Evolutionary conservation across 1,284 basidiomycete genomes (phyloP), one percentile per base, ranked within the genome.

Genomic region (Trametes hirsuta): DNA sequence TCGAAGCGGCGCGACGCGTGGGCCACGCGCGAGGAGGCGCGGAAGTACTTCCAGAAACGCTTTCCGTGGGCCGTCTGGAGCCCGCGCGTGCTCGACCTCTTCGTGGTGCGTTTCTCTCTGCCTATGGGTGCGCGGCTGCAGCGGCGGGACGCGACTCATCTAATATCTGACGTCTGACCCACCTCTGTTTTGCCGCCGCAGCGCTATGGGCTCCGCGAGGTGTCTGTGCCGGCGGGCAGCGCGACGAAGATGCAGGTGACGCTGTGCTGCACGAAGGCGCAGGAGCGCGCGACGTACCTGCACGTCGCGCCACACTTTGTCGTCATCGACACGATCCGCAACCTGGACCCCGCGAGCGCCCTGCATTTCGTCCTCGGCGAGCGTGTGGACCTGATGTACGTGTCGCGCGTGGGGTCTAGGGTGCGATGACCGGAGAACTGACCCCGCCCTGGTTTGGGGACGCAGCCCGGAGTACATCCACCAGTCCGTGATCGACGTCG

Each of bases 61-160:
- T 46, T 60, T 18, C 65, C 62, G 18, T 66, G 62, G 62, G 51
- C 49, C 52, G 40, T 55, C 15, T 66, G 65, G 65, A 48, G 64
- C 49, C 35, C 57, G 10, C 53, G 62, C 11, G 53, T 60, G 24
- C 52, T 59, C 34, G 53, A 58, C 12, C 48, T 62, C 15, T 59
- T 59, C 44, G 48, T 59, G n/a, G 65, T 66, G 41, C 49, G 37
- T 25, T 14, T 18, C 22, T 3, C 47, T 25, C 24, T 18, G 25
- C 3, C 21, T 10, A 18, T 18, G 18, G 18, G 18, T 18, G 18
- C 18, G 18, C 18, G 18, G 18, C 18, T 18, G 18, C 18, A 18
- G 18, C 18, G 18, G 18, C 18, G 18, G 18, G 18, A 18, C 18
- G 18, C 18, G 18, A 18, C 18, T 18, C 18, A 18, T 18, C 18